Base-by-base conservation (phyloP, 176 grass and related monocot species). In the Saccharum officinarum region DNA sequence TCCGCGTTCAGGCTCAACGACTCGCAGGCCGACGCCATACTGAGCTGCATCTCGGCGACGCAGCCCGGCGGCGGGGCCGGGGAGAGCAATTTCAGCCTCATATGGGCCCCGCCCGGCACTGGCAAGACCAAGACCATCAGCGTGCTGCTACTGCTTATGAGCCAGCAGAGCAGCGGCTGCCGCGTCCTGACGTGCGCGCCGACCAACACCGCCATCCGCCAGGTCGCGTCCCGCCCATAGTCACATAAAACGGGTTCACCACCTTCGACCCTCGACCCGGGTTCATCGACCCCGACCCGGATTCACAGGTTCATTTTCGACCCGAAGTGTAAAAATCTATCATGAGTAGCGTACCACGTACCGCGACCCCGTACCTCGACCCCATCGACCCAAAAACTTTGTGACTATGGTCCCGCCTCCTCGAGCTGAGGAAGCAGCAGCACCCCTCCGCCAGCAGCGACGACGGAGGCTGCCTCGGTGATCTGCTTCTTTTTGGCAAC, bases 71-170 rank as follows among this genome's bases (percentile, higher is more conserved):
- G 46, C 45, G 13, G 45, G 45, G 13, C 45, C 45, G 45, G 45
- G 4, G 25, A 6, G 12, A 70, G 69, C 78, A 38, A 55, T 23
- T 78, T 92, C 15, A 89, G 87, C 26, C 86, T 92, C 26, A 92
- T 95, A 28, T 95, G 91, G 90, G 93, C 91, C 4, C 88, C 90
- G 26, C 94, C 94, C 0, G 91, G 91, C 14, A 92, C 91, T 4
- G 94, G 91, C 59, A 95, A 93, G 78, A 95, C 94, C 22, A 92
- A 95, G 82, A 95, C 90, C 8, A 87, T 92, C 37, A 87, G 71
- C 79, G 88, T 84, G 42, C 55, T 90, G 1, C 30, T 60, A 23
- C 36, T 61, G 54, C 8, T 75, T 22, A 80, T 46, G 47, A 49
- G 10, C 22, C 34, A 23, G 28, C 49, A 52, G 49, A 39, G 8